Evolutionary conservation across 176 grass and related monocot species (phyloP).

Genomic region (Cymbopogon citratus): DNA sequence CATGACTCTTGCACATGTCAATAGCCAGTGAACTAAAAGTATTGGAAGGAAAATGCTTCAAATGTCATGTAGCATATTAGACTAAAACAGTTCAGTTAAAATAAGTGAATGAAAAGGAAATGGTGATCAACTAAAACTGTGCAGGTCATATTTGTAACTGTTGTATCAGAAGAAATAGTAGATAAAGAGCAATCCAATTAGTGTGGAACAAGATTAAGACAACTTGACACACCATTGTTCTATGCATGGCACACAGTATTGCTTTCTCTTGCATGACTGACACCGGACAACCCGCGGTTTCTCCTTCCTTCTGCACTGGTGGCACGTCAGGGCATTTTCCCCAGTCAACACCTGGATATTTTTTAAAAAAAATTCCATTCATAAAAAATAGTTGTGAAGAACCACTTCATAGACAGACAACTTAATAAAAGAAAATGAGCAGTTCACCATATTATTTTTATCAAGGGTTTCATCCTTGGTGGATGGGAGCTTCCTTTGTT

Average conservation of each 20-base stretch:
- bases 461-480: neutral
- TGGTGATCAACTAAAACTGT: neutral
- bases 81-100: neutral
- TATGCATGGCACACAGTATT: conserved; percentile 56
- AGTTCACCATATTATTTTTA: conserved; percentile 18
- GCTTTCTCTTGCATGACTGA: conserved; percentile 42
- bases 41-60: neutral
- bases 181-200: neutral
- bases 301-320: conserved; percentile 69
- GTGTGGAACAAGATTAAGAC: neutral
- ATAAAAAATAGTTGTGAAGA: neutral
- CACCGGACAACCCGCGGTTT: conserved; percentile 52
- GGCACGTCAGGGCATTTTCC: conserved; percentile 53
- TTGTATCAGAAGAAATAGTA: neutral
- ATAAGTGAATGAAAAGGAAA: neutral
- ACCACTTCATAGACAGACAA: neutral
- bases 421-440: neutral
- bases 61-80: neutral
- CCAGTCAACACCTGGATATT: conserved; percentile 28
- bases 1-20: neutral
- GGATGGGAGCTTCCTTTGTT: neutral
- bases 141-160: neutral
- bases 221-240: conserved; percentile 37
- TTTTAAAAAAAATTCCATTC: neutral
- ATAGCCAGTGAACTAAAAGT: neutral